A percentile compares a stretch with the other conserved stretches of the same genome.
Evolutionary conservation across 2,329 filamentous ascomycete species (phyloP).

Genomic region (Aspergillus fischeri): DNA sequence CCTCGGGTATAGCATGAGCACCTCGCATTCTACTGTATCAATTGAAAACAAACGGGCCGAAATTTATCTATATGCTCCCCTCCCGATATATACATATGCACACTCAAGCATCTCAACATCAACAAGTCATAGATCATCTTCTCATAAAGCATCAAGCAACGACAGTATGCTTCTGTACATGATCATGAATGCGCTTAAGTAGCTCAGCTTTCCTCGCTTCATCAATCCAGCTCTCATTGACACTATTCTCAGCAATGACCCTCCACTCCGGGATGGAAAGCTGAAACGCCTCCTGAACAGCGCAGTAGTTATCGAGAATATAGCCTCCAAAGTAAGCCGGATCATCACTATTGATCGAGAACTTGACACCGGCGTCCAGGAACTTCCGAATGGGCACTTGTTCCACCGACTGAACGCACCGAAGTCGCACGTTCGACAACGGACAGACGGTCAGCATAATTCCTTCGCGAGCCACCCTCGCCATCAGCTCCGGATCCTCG

Average conservation of each 20-base stretch:
- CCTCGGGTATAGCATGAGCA: not conserved
- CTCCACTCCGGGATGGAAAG: slow-evolving; percentile 64
- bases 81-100: not conserved
- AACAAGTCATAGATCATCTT: not conserved
- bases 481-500: slow-evolving; percentile 57
- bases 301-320: slow-evolving; percentile 70
- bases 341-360: slow-evolving; percentile 72
- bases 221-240: slow-evolving; percentile 67
- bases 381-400: slow-evolving; percentile 61
- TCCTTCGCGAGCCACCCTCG: slow-evolving; percentile 53
- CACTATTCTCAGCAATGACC: slow-evolving; percentile 56
- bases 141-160: not conserved
- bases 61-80: not conserved
- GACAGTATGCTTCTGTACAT: slow-evolving; percentile 23
- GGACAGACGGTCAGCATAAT: slow-evolving; percentile 69
- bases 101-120: not conserved
- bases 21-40: not conserved
- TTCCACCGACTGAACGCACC: slow-evolving; percentile 50
- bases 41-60: not conserved
- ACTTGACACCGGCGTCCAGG: slow-evolving; percentile 60
- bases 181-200: slow-evolving; percentile 34
- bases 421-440: slow-evolving; percentile 64
- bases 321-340: slow-evolving; percentile 74
- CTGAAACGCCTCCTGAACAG: slow-evolving; percentile 67
- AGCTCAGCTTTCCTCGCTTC: slow-evolving; percentile 60